Evolutionary conservation across 768 basidiomycete species (phyloP).

Genomic region (Russula lepida): DNA sequence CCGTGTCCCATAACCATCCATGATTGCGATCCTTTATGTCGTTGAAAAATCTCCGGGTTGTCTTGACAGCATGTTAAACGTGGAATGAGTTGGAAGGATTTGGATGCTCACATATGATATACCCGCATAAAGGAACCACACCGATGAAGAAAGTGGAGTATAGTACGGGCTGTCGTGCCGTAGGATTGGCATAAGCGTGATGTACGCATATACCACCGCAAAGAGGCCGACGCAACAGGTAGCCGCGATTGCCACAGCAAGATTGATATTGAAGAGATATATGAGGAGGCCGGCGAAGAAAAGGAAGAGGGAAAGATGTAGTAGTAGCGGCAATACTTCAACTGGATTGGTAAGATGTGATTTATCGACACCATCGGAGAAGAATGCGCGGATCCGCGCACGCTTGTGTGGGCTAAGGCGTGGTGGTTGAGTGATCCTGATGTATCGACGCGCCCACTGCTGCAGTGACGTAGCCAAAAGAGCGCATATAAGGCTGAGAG

Average conservation of each 20-base stretch:
- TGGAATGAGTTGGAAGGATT: no score
- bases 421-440: background rate
- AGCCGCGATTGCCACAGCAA: background rate
- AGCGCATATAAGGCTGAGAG: background rate
- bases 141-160: background rate
- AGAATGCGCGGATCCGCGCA: background rate
- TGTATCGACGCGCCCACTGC: background rate
- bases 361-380: background rate
- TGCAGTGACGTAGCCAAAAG: background rate
- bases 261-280: background rate
- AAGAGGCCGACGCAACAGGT: background rate
- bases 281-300: background rate
- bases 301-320: background rate
- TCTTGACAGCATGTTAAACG: no score
- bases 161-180: background rate
- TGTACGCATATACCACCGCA: background rate
- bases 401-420: background rate
- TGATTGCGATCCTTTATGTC: no score
- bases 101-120: no score
- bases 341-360: background rate
- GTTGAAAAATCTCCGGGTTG: no score
- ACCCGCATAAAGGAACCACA: background rate
- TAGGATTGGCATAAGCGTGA: background rate
- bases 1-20: no score
- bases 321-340: background rate